phyloP scores from a whole-genome alignment of 352 stramenopile genomes.

The Phytophthora pini region DNA sequence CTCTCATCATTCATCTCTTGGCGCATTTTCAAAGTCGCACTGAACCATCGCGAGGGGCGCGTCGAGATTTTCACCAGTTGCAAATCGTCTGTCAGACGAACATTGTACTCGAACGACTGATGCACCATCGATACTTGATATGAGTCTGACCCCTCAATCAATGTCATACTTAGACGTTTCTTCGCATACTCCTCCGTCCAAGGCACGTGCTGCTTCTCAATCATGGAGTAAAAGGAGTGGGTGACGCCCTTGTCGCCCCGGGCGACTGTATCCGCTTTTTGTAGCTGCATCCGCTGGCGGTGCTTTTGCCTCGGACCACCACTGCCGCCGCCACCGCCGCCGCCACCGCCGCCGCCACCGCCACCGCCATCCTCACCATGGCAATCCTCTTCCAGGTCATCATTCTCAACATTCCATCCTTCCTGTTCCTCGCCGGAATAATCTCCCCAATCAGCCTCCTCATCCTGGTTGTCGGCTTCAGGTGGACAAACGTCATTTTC shows the following conservation, averaged over 20 bases:
- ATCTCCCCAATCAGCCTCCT: slow-evolving; percentile 16
- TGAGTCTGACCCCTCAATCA: slow-evolving; percentile 41
- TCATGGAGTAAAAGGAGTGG: slow-evolving; percentile 82
- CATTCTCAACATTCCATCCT: slow-evolving; percentile 15
- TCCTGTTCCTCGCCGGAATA: slow-evolving; percentile 22
- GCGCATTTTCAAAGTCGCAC: slow-evolving; percentile 81
- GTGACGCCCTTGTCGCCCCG: slow-evolving; percentile 69
- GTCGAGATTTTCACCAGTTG: slow-evolving; percentile 69
- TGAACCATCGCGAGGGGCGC: slow-evolving; percentile 76
- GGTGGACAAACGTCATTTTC: background rate
- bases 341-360: slow-evolving; percentile 3
- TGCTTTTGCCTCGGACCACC: slow-evolving; percentile 12
- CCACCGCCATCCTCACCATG: background rate
- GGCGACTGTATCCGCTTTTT: slow-evolving; percentile 46
- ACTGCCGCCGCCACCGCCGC: slow-evolving; percentile 4
- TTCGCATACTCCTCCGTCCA: slow-evolving; percentile 54
- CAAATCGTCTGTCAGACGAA: slow-evolving; percentile 60
- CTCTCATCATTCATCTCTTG: slow-evolving; percentile 74
- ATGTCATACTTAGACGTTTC: slow-evolving; percentile 50
- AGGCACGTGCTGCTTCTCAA: slow-evolving; percentile 40
- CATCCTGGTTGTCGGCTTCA: slow-evolving; percentile 8
- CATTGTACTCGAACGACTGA: slow-evolving; percentile 68
- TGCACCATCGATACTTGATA: slow-evolving; percentile 76
- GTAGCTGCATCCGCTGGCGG: slow-evolving; percentile 33
- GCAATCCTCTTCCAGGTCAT: background rate